Evolutionary conservation across 2,329 filamentous ascomycete genomes (phyloP).

Genomic region (Xylariaceae sp.): DNA sequence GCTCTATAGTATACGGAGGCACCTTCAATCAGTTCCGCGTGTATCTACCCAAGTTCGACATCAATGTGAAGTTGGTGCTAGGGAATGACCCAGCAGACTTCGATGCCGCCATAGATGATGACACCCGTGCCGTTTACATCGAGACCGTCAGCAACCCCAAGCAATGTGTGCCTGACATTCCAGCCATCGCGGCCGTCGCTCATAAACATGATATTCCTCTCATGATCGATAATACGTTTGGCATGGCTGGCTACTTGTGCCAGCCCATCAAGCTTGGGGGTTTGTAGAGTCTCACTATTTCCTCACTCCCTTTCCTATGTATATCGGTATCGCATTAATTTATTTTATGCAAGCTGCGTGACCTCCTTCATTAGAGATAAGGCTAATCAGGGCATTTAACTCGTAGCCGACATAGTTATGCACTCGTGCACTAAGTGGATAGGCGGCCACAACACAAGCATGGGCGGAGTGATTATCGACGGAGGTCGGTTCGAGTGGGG

Average conservation of each 20-base stretch:
- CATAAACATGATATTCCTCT: slow-evolving; percentile 46
- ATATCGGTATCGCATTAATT: no score
- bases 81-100: slow-evolving; percentile 37
- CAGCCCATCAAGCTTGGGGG: slow-evolving; percentile 72
- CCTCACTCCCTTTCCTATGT: no score
- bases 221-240: slow-evolving; percentile 72
- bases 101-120: slow-evolving; percentile 37
- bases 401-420: slow-evolving; percentile 73
- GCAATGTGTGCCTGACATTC: slow-evolving; percentile 65
- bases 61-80: no score
- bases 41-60: slow-evolving; percentile 45
- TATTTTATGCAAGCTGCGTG: no score
- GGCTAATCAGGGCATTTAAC: no score
- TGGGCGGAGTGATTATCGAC: slow-evolving; percentile 71
- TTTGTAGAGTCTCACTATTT: no score
- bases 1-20: no score
- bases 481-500: slow-evolving; percentile 76
- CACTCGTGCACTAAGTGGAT: slow-evolving; percentile 78
- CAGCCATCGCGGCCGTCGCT: slow-evolving; percentile 68
- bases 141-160: slow-evolving; percentile 40
- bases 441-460: slow-evolving; percentile 73
- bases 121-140: slow-evolving; percentile 37
- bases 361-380: no score
- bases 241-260: slow-evolving; percentile 70
- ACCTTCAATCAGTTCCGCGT: slow-evolving; percentile 46